Conservation (phyloP, 441 rosid species). For the Euphorbia schlechtendalii region DNA sequence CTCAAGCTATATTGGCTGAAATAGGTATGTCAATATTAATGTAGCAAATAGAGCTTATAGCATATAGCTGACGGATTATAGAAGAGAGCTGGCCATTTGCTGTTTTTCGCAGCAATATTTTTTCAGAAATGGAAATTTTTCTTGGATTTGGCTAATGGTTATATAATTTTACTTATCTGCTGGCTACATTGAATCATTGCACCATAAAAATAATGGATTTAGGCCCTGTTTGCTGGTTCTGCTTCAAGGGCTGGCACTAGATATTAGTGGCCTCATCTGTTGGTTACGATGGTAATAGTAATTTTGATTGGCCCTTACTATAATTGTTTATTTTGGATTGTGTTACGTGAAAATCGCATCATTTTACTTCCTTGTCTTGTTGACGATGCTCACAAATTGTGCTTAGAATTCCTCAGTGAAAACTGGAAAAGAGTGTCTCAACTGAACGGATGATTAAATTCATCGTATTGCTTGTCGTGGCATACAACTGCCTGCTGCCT, state of each 20-base stretch:
- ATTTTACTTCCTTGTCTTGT: not conserved
- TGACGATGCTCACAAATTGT: not conserved
- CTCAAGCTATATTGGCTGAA: constrained; percentile 1
- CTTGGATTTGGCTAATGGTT: not conserved
- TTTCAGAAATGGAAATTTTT: not conserved
- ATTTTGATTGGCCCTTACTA: not conserved
- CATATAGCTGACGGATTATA: constrained; percentile 2
- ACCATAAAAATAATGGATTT: not conserved
- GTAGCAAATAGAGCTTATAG: not conserved
- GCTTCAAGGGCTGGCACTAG: not conserved
- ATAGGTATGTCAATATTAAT: constrained; percentile 5
- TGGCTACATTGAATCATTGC: too few relatives aligned
- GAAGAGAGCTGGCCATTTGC: constrained; percentile 13
- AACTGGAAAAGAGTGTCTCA: too few relatives aligned
- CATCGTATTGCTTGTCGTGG: too few relatives aligned
- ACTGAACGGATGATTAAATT: not conserved
- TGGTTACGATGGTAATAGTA: not conserved
- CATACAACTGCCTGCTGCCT: too few relatives aligned
- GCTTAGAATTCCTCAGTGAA: too few relatives aligned
- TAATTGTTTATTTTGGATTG: not conserved
- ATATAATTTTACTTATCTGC: not conserved
- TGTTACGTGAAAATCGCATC: not conserved
- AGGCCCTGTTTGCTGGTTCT: not conserved
- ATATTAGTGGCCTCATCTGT: not conserved
- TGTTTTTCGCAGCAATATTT: constrained; percentile 6